Conservation (phyloP, 164 flowering plant species). For the Berberis vulgaris region DNA sequence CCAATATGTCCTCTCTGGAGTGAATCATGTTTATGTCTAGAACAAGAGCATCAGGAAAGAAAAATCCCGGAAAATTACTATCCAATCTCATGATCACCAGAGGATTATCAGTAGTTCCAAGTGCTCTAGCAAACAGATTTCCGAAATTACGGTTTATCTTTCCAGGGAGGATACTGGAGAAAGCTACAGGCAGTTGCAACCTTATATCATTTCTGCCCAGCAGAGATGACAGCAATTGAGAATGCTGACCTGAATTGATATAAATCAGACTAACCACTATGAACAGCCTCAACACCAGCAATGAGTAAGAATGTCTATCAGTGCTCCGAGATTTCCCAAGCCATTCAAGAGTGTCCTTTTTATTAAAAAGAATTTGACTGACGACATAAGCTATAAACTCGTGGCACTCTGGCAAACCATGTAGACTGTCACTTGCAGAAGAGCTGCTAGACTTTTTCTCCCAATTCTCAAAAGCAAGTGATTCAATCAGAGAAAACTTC, state of each 20-base stretch:
- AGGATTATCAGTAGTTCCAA: slow-evolving; percentile 42
- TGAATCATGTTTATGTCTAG: slow-evolving; percentile 21
- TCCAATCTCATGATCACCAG: slow-evolving; percentile 33
- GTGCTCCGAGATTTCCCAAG: slow-evolving; percentile 17
- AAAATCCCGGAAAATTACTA: background rate
- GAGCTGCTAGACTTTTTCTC: background rate
- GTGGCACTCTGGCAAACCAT: background rate
- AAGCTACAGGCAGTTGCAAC: slow-evolving; percentile 34
- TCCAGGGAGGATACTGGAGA: slow-evolving; percentile 16
- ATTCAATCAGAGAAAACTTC: slow-evolving; percentile 39
- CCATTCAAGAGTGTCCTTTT: slow-evolving; percentile 31
- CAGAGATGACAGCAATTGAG: slow-evolving; percentile 11
- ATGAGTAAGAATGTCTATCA: slow-evolving; percentile 18
- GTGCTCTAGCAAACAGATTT: slow-evolving; percentile 36
- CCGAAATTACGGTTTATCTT: slow-evolving; percentile 1
- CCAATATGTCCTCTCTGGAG: slow-evolving; percentile 32
- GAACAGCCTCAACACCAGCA: slow-evolving; percentile 39
- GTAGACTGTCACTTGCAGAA: background rate
- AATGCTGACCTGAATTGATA: slow-evolving; percentile 24
- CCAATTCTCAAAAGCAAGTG: slow-evolving; percentile 24
- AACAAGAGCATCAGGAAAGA: slow-evolving; percentile 20
- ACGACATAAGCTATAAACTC: slow-evolving; percentile 14
- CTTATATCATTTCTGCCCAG: slow-evolving; percentile 16
- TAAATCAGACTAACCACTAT: slow-evolving; percentile 28
- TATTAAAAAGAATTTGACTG: slow-evolving; percentile 15